Evolutionary conservation across 768 basidiomycete genomes (phyloP), one percentile per base, ranked within the genome.

Genomic region (Lactarius sp.): DNA sequence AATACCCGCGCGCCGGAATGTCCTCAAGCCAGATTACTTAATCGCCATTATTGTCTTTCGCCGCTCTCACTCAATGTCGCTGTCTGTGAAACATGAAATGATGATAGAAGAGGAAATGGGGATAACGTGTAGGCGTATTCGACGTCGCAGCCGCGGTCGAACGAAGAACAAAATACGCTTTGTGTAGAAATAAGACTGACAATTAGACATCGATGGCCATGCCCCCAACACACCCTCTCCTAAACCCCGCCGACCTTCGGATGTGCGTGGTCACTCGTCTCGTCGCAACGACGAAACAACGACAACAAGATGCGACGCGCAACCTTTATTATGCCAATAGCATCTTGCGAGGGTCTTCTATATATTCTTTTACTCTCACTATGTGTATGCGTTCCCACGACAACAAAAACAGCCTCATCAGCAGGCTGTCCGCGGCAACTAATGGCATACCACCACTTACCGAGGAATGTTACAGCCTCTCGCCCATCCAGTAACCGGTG

Each of bases 401-500:
- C 39, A 52, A 65, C 59, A 59, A 34, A 14, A 53, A 54, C 37
- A 54, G 22, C 27, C 33, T 16, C 56, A 62, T 67, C 56, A 65
- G 51, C 39, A 44, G 20, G 20, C 31, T 37, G 54, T 49, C 9
- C 34, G 31, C 7, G 41, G 33, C 60, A 51, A 61, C 49, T 47
- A 49, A 54, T 50, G 49, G 34, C 9, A 54, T 53, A 52, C 42
- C 47, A 52, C 39, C 44, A 80, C 90, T 68, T 69, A 94, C 93
- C 94, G 68, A 99, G 86, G 93, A 99, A 98, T 46, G 94, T 96
- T 58, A 94, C 90, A 39, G 90, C 96, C 76, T 99, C 96, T 68
- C 96, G 81, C 41, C 96, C 96, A 73, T 99, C 96, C 69, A 99
- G 81, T 71, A 99, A 76, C 66, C 96, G 83, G 78, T 98, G 95